Evolutionary conservation across 192 early-diverging fungal species (phyloP).

Genomic region (Phlyctochytrium bullatum): DNA sequence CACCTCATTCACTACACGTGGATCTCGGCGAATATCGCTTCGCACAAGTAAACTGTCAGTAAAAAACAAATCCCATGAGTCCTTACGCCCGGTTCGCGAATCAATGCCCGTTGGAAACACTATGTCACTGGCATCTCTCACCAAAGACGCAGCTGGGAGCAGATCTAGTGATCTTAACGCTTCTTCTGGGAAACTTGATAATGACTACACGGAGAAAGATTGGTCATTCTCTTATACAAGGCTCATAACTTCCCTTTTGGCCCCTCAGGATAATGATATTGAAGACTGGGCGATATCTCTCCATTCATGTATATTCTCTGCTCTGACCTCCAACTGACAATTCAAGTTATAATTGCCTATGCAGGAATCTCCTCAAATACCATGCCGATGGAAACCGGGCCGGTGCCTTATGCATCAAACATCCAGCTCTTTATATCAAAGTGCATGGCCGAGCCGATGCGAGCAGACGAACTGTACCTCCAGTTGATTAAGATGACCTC

Average conservation of each 20-base stretch:
- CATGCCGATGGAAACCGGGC: neutral
- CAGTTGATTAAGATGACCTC: conserved; percentile 47
- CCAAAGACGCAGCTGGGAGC: neutral
- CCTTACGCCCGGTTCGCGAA: neutral
- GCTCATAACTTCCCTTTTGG: conserved; percentile 31
- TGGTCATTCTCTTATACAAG: conserved; percentile 23
- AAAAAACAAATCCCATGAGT: neutral
- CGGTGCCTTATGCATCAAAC: conserved; percentile 11
- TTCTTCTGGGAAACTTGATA: conserved; percentile 1
- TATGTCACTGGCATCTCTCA: conserved; percentile 12
- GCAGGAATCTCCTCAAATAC: neutral
- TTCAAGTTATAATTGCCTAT: neutral
- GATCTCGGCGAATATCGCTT: neutral
- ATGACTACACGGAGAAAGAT: conserved; percentile 13
- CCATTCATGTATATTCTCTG: conserved; percentile 17
- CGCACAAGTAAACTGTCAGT: conserved; percentile 3
- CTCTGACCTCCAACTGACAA: too few relatives aligned
- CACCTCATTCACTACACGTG: neutral
- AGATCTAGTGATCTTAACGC: neutral
- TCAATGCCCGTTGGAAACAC: neutral
- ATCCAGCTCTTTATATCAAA: conserved; percentile 33
- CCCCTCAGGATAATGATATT: conserved; percentile 19
- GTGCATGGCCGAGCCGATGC: conserved; percentile 27
- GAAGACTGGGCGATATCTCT: conserved; percentile 32
- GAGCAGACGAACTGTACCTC: conserved; percentile 45